Evolutionary conservation across 2,329 filamentous ascomycete genomes (phyloP), one percentile per base, ranked within the genome.

Genomic region (Cercospora beticola): DNA sequence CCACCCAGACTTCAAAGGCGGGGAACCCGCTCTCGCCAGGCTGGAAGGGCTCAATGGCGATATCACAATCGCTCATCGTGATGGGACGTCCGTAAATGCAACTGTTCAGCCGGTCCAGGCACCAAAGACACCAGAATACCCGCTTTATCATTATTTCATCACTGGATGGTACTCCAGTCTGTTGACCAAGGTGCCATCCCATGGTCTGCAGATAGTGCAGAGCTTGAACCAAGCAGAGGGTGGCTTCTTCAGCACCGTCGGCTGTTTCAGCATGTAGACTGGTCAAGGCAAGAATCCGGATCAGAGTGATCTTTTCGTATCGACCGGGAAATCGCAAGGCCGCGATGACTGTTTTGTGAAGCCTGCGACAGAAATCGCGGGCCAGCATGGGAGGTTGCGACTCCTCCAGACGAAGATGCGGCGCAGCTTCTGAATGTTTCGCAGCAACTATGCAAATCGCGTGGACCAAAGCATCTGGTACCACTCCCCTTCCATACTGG

Each of bases 61-160:
- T 82, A 68, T 85, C 83, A 36, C 79, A 76, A 52, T 85, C 83
- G 62, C 81, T 79, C 79, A 85, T 83, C 56, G 83, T 78, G 60
- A 83, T 73, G 3, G 83, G 83, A 49, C 83, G 77, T 16, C 82
- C 83, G 59, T 83, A 82, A 71, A 82, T 82, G 52, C 79, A 82
- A 5, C 82, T 81, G 61, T 83, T 84, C 56, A 83, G 76, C 59
- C 83, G 82, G 67, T 84, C 83, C 1, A 85, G 76, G 69, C 80
- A 81, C 82, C 83, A 85, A 1, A 85, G 74, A 71, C 81, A 83
- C 83, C 83, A 85, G 69, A 84, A 85, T 0, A 85, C 73, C 43
- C 82, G 78, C 68, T 84, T 82, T 33, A 82, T 74, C 31, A 81
- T 78, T 3, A 75, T 58, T 46, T 74, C 74, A 12, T 73, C 72